Evolutionary conservation across 306 rosid species (phyloP), one percentile per base, ranked within the genome.

Genomic region (Cicer arietinum): DNA sequence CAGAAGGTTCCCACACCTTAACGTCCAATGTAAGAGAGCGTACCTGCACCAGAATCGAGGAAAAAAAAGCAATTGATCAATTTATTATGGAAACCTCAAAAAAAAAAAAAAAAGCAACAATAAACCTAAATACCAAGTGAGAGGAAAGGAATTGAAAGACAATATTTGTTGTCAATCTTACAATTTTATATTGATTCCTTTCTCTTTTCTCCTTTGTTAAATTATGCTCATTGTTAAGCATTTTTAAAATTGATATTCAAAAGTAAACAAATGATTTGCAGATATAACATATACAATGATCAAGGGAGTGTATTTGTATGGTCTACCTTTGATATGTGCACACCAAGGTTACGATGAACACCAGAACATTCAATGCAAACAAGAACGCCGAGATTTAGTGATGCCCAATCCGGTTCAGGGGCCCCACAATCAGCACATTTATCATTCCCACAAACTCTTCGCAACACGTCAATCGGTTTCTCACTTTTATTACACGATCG

Each of bases 291-390:
- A 25, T 64, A 42, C 61, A 51, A 30, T 6, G 42, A 77, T 52
- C 76, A 37, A 53, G 69, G 64, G 57, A 63, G 40, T 44, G 42
- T 46, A 71, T 37, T 81, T 22, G 11, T 8, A 64, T 30, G 58
- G 69, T 56, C 62, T 80, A 92, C 99, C 99, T 95, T 95, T 39
- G 99, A 95, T 84, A 95, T 92, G 86, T 95, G 98, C 45, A 95
- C 99, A 74, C 99, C 99, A 65, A 95, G 98, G 82, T 95, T 95
- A n/a, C 98, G 93, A 75, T 95, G 99, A 84, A 95, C 99, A 62
- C 98, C 99, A 70, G 98, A 95, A 77, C 99, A 95, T 78, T 95
- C 99, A 10, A 95, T 95, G 85, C 99, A 95, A 80, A 95, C 98
- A 81, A 95, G 99, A 81, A 95, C 94, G 6, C 99, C 99, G 45